These are phyloP conservation scores for Alternaria triticimaculans DNA, from an alignment of 2,329 filamentous ascomycete species.

Conservation along the genomic window DNA sequence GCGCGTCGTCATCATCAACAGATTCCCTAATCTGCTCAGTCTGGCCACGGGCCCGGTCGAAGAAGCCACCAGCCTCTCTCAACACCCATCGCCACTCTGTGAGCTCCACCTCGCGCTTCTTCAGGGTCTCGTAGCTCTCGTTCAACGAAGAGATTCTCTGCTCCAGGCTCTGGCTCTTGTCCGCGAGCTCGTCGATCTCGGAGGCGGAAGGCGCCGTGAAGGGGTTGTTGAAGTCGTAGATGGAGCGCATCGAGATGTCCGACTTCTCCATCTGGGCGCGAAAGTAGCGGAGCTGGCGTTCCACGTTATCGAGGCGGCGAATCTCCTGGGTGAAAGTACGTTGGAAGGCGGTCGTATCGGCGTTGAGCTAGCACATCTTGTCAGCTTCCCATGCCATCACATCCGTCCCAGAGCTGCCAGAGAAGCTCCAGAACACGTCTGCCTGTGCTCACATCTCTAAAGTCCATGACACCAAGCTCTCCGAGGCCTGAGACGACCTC, in stretches of 20 bases:
- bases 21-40: slow-evolving; percentile 96
- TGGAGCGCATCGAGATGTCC: slow-evolving; percentile 81
- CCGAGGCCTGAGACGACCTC: slow-evolving; percentile 96
- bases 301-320: slow-evolving; percentile 94
- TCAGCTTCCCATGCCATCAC: slow-evolving; percentile 31
- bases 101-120: slow-evolving; percentile 95
- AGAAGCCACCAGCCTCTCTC: slow-evolving; percentile 95
- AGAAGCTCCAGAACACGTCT: slow-evolving; percentile 19
- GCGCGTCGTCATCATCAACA: slow-evolving; percentile 83
- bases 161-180: slow-evolving; percentile 90
- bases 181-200: slow-evolving; percentile 94
- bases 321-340: slow-evolving; percentile 98
- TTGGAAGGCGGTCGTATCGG: slow-evolving; percentile 92
- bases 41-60: slow-evolving; percentile 93
- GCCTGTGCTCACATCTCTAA: slow-evolving; percentile 79
- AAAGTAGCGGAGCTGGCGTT: slow-evolving; percentile 96
- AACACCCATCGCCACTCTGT: slow-evolving; percentile 99
- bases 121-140: slow-evolving; percentile 97
- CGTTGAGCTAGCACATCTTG: slow-evolving; percentile 73
- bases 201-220: slow-evolving; percentile 87
- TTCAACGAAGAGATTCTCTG: slow-evolving; percentile 90
- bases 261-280: slow-evolving; percentile 95
- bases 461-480: slow-evolving; percentile 95
- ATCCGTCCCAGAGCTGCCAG: slow-evolving; percentile 19
- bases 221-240: slow-evolving; percentile 87